Evolutionary conservation across 495 filamentous ascomycete genomes (phyloP), one percentile per base, ranked within the genome.

Genomic region (Xylaria intraflava): DNA sequence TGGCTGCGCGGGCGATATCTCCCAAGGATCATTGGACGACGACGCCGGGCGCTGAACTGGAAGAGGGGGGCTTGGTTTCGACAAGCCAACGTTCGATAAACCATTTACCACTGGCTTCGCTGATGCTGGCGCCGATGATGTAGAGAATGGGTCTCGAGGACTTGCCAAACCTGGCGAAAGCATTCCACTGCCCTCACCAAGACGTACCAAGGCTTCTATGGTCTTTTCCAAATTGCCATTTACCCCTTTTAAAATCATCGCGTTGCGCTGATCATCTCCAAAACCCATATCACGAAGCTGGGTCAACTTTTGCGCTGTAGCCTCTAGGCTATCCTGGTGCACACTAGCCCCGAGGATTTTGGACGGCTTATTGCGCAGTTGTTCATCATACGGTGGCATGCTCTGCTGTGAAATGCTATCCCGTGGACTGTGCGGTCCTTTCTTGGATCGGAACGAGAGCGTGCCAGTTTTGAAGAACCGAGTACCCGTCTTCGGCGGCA

Each of bases 201-300:
- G 67, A 61, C 88, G 77, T 10, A 89, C 76, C 62, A 98, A 65
- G 14, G 90, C 83, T 66, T 96, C 92, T 27, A 96, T 79, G 0
- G 90, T 77, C 62, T 83, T 86, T 51, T 95, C 87, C 36, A 98
- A 58, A 61, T 94, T 90, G 2, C 94, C 93, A 52, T 83, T 78
- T 6, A 90, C 74, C 10, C 86, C 85, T 53, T 88, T 87, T 23
- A 98, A 69, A 22, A 96, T 83, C 49, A 83, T 82, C 11, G 81
- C 71, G 58, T 94, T 97, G 41, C 86, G 79, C 54, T 83, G 84
- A 31, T 92, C 86, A 64, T 98, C 89, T 29, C 66, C 77, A 61
- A 98, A 98, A 1, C 93, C 93, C 93, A 97, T 96, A 49, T 95
- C 89, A 44, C 82, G 79, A 47, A 98, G 72, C 14, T 80, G 83